A percentile compares a stretch with the other conserved stretches of the same genome.
phyloP scores from a whole-genome alignment of 345 rosid species.

The Syzygium aromaticum region DNA sequence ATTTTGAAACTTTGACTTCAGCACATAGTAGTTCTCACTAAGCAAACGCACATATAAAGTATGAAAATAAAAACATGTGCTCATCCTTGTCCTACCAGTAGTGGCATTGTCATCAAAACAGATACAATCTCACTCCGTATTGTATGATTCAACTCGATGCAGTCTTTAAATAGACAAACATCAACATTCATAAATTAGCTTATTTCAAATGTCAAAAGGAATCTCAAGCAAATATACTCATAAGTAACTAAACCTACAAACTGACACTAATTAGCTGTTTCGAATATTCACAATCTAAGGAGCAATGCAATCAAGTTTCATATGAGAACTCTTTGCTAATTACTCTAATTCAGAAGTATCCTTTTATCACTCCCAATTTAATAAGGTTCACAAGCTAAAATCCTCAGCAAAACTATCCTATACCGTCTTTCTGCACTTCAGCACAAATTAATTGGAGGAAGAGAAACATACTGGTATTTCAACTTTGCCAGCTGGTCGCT shows the following conservation, averaged over 20 bases:
- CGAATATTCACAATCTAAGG: background rate
- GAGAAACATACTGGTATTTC: constrained; percentile 83
- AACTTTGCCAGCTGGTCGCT: constrained; percentile 91
- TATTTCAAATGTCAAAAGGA: background rate
- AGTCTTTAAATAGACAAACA: background rate
- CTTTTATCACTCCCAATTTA: background rate
- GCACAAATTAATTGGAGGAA: background rate
- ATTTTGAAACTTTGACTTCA: background rate
- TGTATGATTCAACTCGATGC: background rate
- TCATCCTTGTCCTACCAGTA: background rate
- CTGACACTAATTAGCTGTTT: background rate
- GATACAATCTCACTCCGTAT: background rate
- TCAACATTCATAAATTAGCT: background rate
- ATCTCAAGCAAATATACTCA: background rate
- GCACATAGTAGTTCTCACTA: background rate
- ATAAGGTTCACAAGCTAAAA: background rate
- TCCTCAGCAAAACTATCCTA: background rate
- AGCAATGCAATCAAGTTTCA: background rate
- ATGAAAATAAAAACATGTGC: background rate
- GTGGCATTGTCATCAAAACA: background rate
- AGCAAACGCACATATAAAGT: background rate
- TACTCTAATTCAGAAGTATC: background rate
- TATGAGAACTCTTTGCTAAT: background rate
- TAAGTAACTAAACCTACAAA: background rate
- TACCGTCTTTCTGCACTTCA: background rate